Evolutionary conservation across 768 basidiomycete species (phyloP), one percentile per base, ranked within the genome.

Genomic region (Pisolithus orientalis): DNA sequence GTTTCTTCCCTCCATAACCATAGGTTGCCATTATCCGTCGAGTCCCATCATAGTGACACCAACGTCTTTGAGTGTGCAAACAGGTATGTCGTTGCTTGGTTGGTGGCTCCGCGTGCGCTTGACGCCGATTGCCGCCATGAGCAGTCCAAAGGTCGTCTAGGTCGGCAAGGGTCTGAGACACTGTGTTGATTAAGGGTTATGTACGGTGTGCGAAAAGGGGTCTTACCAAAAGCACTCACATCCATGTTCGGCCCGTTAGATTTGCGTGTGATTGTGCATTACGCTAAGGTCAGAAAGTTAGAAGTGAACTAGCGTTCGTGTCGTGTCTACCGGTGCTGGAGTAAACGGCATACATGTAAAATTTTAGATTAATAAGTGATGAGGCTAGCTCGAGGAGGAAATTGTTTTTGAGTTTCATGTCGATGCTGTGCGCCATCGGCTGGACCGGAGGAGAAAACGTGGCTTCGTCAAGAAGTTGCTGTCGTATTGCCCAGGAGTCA

Each of bases 181-280:
- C 31, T 8, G n/a, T n/a, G 7, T 29, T 37, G 27, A 34, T 24
- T 34, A 25, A 25, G 32, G 40, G 39, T 1, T 47, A 29, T 28
- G 32, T 37, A 31, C 37, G 34, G 31, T 4, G 37, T 17, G 17
- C 39, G 28, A 28, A 49, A 50, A 16, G 53, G 49, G 17, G 43
- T 11, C 10, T 21, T 49, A 14, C 16, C 28, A 34, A 37, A 39
- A n/a, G 45, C 45, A 31, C 34, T 55, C 47, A 52, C 48, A 47
- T 59, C 53, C 34, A 50, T 52, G 49, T 6, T 47, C 52, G n/a
- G 58, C 58, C 44, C 31, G 34, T 57, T 50, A n/a, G 57, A 59
- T n/a, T 46, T 45, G 28, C 50, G 32, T 5, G 52, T 14, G 4
- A 56, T 56, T 14, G 56, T 25, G 16, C 55, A 49, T 39, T 51